Conservation (phyloP, 805 yeast species). For the Clavispora vitiphila region DNA sequence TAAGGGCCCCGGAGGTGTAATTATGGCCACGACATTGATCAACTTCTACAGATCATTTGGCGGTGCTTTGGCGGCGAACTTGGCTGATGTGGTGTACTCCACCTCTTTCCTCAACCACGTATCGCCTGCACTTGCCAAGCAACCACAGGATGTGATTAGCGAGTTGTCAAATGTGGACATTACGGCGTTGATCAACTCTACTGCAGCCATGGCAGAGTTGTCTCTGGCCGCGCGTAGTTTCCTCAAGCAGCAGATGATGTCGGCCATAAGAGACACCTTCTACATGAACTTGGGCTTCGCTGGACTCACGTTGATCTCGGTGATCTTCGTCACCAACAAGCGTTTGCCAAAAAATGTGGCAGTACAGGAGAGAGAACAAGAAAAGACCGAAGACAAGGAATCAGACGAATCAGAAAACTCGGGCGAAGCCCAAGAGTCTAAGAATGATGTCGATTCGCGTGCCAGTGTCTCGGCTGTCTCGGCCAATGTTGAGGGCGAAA, state of each 20-base stretch:
- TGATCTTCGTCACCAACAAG: conserved; percentile 37
- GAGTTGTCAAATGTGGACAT: conserved; percentile 17
- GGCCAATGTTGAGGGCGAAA: background rate
- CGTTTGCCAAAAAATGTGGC: conserved; percentile 40
- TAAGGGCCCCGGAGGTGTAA: conserved; percentile 44
- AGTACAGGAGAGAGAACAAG: no score
- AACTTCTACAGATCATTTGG: conserved; percentile 43
- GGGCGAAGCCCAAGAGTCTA: background rate
- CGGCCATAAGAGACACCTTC: conserved; percentile 35
- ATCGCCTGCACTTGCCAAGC: conserved; percentile 5
- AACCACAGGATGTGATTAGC: conserved; percentile 12
- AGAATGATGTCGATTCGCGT: background rate
- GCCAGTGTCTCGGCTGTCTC: background rate
- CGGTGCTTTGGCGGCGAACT: conserved; percentile 40
- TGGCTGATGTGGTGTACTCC: conserved; percentile 39
- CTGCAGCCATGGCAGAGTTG: conserved; percentile 14
- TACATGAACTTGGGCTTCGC: conserved; percentile 37
- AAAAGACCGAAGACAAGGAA: no score
- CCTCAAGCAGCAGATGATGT: conserved; percentile 28
- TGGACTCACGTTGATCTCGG: conserved; percentile 23
- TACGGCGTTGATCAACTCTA: conserved; percentile 11
- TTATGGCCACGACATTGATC: conserved; percentile 43
- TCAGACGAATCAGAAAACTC: background rate
- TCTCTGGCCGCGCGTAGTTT: conserved; percentile 17
- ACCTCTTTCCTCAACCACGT: conserved; percentile 16